Evolutionary conservation across 805 yeast species (phyloP).

Genomic region (Candida anglica): DNA sequence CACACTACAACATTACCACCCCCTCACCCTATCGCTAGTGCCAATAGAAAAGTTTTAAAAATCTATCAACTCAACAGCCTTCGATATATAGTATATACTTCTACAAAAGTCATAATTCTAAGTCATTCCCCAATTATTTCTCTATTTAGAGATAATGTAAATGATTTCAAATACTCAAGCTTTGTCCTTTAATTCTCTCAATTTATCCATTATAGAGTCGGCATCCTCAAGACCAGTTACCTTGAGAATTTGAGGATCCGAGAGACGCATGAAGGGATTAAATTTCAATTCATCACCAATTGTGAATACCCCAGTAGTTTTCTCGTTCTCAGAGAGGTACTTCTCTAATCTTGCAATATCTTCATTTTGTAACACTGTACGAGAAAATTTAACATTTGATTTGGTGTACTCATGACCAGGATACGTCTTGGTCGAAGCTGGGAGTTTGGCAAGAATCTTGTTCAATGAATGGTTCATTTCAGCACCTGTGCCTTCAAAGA

Average conservation of each 20-base stretch:
- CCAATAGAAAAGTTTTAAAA: too few species aligned
- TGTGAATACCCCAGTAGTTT: slow-evolving; percentile 84
- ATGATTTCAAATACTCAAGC: too few species aligned
- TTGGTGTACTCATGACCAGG: slow-evolving; percentile 97
- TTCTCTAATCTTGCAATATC: slow-evolving; percentile 54
- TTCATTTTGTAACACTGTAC: slow-evolving; percentile 50
- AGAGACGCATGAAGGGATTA: slow-evolving; percentile 86
- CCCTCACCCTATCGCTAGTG: too few species aligned
- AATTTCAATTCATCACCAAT: slow-evolving; percentile 74
- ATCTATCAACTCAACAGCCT: too few species aligned
- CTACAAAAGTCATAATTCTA: too few species aligned
- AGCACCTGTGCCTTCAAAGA: slow-evolving; percentile 83
- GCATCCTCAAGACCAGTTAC: slow-evolving; percentile 50
- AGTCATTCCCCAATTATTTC: too few species aligned
- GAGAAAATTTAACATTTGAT: slow-evolving; percentile 75
- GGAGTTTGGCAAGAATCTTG: slow-evolving; percentile 53
- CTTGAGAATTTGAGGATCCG: slow-evolving; percentile 57
- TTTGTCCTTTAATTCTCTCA: slow-evolving; percentile 80
- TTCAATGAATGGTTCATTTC: slow-evolving; percentile 78
- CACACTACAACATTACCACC: too few species aligned
- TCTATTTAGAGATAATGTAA: too few species aligned
- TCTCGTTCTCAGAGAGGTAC: slow-evolving; percentile 53
- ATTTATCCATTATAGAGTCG: slow-evolving; percentile 61
- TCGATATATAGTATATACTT: too few species aligned
- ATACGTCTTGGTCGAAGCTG: slow-evolving; percentile 68